A percentile compares a stretch with the other conserved stretches of the same genome.
These are phyloP conservation scores for Solanum chiquidenum DNA, from an alignment of 257 asterid species.

Conservation along the genomic window DNA sequence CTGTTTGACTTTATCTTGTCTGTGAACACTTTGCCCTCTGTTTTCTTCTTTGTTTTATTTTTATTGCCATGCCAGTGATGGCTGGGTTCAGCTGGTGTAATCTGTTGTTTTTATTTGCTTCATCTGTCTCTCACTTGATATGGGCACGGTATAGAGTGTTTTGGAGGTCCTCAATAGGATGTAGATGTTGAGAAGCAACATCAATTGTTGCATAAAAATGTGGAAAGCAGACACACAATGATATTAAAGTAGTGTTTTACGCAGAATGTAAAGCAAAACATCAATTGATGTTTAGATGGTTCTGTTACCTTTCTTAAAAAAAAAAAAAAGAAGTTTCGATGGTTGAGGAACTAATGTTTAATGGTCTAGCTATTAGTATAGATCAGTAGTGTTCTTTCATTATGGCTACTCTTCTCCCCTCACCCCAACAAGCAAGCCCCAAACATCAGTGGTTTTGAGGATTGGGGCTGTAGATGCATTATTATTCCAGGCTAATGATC, in stretches of 20 bases:
- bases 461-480: not conserved
- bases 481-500: not conserved
- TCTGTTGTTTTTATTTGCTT: not conserved
- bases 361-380: not conserved
- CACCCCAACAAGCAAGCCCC: not conserved
- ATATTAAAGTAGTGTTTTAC: not conserved
- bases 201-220: not conserved
- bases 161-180: not conserved
- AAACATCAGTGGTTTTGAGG: not conserved
- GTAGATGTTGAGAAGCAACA: not conserved
- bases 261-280: not conserved
- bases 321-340: not conserved
- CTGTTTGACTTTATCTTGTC: not conserved
- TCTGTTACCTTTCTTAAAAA: not conserved
- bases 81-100: not conserved
- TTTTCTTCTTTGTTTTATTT: not conserved
- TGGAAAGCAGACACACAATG: not conserved
- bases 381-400: not conserved
- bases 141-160: not conserved
- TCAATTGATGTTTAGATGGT: not conserved
- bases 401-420: not conserved
- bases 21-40: not conserved
- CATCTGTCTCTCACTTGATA: not conserved
- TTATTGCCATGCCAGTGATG: not conserved
- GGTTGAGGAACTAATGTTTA: not conserved